phyloP scores from a whole-genome alignment of 2,329 filamentous ascomycete genomes.

The Endothia cerciana region DNA sequence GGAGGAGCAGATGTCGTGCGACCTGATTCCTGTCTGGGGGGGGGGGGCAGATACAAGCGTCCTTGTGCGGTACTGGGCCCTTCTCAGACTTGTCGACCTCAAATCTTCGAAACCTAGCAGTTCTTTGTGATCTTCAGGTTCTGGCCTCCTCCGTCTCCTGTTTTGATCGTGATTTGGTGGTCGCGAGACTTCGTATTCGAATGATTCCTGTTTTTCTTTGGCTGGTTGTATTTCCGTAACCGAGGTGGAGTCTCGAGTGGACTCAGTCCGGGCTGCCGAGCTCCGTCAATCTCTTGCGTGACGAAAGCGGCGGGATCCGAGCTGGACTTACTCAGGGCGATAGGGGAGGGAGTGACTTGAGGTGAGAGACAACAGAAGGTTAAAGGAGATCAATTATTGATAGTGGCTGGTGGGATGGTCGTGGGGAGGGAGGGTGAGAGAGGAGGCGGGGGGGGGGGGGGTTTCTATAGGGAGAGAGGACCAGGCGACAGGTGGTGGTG shows the following conservation, averaged over 20 bases:
- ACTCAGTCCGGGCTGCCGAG: conserved; percentile 21
- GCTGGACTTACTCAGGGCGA: not conserved
- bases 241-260: conserved; percentile 18
- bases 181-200: not conserved
- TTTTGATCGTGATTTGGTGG: not conserved
- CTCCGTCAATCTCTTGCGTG: conserved; percentile 13
- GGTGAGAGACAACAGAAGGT: not conserved
- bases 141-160: not conserved
- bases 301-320: not conserved
- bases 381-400: not conserved
- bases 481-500: not conserved
- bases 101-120: too few relatives aligned
- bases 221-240: conserved; percentile 12
- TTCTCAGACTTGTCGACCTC: not conserved
- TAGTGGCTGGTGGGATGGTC: not conserved
- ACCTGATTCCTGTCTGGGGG: not conserved
- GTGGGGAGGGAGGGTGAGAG: not conserved
- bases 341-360: conserved; percentile 1
- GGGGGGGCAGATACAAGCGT: not conserved
- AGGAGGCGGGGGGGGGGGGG: not conserved
- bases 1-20: not conserved
- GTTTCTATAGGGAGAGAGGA: not conserved
- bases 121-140: not conserved
- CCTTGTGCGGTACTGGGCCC: not conserved
- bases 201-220: not conserved